Percentiles rank a stretch among this genome's conserved stretches.
These are phyloP conservation scores for Sugiyamaella pinicola DNA, from an alignment of 1,139 yeast species.

Conservation along the genomic window DNA sequence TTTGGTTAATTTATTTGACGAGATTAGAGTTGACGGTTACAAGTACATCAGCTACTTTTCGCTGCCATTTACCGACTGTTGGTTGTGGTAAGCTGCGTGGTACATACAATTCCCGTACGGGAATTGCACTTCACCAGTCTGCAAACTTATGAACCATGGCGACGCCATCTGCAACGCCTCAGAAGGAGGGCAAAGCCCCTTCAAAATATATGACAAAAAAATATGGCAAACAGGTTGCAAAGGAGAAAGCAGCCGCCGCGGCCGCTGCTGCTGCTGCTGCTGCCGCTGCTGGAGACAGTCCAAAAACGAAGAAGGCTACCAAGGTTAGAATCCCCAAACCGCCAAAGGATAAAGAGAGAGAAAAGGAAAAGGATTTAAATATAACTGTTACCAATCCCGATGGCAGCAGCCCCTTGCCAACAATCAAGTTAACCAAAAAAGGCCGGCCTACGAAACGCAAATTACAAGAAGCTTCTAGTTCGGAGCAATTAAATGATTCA, in stretches of 20 bases:
- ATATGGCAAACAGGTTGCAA: constrained; percentile 14
- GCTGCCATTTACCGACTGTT: too few species aligned
- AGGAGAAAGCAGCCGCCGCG: constrained; percentile 10
- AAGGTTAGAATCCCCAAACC: constrained; percentile 9
- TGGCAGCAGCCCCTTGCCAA: constrained; percentile 5
- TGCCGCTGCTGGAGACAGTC: constrained; percentile 15
- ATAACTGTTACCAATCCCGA: background rate
- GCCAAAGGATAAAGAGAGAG: constrained; percentile 2
- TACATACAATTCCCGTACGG: background rate
- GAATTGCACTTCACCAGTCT: background rate
- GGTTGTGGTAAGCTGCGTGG: background rate
- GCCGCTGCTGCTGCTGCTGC: constrained; percentile 18
- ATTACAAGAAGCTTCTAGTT: constrained; percentile 14
- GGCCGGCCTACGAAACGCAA: constrained; percentile 17
- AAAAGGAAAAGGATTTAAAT: background rate
- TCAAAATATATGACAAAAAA: constrained; percentile 15
- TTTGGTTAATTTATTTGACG: too few species aligned
- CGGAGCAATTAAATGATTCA: constrained; percentile 8
- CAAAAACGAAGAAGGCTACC: constrained; percentile 7
- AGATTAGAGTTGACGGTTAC: too few species aligned
- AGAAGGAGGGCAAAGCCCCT: constrained; percentile 13
- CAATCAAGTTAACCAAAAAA: constrained; percentile 17
- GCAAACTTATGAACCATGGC: background rate
- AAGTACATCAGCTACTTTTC: too few species aligned
- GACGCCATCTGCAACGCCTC: constrained; percentile 10